Base-by-base conservation (phyloP, 2,329 filamentous ascomycete species). In the Dactylellina leptospora region DNA sequence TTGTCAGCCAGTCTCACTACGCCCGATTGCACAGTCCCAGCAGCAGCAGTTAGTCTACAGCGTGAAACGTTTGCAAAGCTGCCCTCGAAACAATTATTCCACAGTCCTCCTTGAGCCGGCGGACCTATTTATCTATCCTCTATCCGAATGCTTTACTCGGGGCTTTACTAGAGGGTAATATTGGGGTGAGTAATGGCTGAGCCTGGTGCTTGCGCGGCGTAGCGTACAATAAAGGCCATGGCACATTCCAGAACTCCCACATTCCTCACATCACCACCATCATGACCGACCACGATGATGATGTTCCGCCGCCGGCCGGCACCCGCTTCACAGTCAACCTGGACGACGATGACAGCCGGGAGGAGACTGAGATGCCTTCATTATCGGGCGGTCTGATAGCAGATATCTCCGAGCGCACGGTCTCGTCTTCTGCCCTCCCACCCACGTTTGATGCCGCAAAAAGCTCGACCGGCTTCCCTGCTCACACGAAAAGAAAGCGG, bases 401-500 rank as follows among this genome's bases (percentile, higher is more conserved):
- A 23, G 66, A 71, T 36, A 44, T 71, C 51, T 47, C 66, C 20
- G 66, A 71, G 47, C 66, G 66, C 10, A 22, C 58, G 1, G 45
- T 71, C 36, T 40, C 36, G 25, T 71, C 66, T 16, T 30, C 45
- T 13, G 23, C 47, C 6, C 18, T 71, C 38, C 27, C 66, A 3
- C 66, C 66, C 0, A 63, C 58, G 4, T 58, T 71, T 13, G 64
- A 60, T 22, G 25, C 66, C 3, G 44, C 66, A 4, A 71, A 58
- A 28, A 63, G 51, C 53, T 58, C 66, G 9, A 25, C 42, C 10
- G 95, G 95, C 0, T 97, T 97, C 76, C 95, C 95, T n/a, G 87
- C 88, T 68, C 93, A 92, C 79, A 95, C 90, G 79, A 92, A 90
- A 79, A 87, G 93, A 75, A 84, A 83, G 62, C 85, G 85, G 64